Evolutionary conservation across 2,329 filamentous ascomycete genomes (phyloP).

Genomic region (Fusarium beomiforme): DNA sequence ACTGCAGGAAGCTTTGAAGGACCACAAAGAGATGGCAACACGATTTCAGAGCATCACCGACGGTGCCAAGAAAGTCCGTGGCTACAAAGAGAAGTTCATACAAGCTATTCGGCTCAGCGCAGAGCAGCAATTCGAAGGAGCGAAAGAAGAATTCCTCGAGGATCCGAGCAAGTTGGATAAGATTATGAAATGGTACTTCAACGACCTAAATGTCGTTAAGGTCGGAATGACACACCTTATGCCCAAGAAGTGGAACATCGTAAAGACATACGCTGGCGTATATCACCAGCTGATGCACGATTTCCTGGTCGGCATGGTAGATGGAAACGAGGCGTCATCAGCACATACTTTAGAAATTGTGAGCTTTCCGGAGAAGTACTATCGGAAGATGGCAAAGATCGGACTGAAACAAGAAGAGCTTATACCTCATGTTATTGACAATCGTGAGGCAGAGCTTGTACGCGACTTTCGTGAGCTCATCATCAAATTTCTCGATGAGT

Average conservation of each 20-base stretch:
- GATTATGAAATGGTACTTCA: conserved; percentile 95
- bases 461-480: conserved; percentile 95
- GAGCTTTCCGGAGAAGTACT: conserved; percentile 95
- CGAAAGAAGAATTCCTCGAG: conserved; percentile 79
- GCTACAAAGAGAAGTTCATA: conserved; percentile 97
- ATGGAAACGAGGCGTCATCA: conserved; percentile 85
- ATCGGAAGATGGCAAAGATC: conserved; percentile 92
- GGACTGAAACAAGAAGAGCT: conserved; percentile 82
- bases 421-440: conserved; percentile 86
- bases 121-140: conserved; percentile 76
- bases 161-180: conserved; percentile 88
- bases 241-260: conserved; percentile 97
- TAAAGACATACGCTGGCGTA: conserved; percentile 87
- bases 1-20: conserved; percentile 91
- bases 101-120: conserved; percentile 80
- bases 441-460: conserved; percentile 88
- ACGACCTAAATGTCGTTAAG: conserved; percentile 94
- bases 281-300: conserved; percentile 98
- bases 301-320: conserved; percentile 83
- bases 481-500: conserved; percentile 94
- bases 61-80: conserved; percentile 88
- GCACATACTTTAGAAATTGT: conserved; percentile 91
- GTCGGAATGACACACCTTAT: conserved; percentile 91
- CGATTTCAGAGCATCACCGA: conserved; percentile 96
- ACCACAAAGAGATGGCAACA: conserved; percentile 93